Percentiles rank a stretch among this genome's conserved stretches.
These are phyloP conservation scores for Russula earlei DNA, from an alignment of 768 basidiomycete genomes.

Conservation along the genomic window DNA sequence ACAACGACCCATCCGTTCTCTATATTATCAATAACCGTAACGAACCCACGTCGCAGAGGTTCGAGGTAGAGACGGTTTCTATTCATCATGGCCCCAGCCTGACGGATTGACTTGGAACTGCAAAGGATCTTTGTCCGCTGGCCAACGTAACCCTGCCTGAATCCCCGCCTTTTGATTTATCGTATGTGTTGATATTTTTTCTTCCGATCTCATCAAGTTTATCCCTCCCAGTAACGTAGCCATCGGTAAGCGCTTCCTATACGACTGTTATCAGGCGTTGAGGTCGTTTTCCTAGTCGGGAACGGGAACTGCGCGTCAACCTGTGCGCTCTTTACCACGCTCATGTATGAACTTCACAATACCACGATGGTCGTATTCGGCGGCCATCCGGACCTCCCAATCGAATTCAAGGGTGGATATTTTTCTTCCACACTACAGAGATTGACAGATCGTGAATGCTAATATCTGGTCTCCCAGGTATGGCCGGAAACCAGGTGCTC, in stretches of 20 bases:
- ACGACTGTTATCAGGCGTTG: background rate
- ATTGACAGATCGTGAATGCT: background rate
- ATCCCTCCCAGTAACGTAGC: conserved; percentile 4
- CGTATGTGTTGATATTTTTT: background rate
- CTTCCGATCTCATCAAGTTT: background rate
- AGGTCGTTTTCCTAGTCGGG: background rate
- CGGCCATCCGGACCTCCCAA: conserved; percentile 35
- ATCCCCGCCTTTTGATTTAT: conserved; percentile 13
- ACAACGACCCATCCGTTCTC: conserved; percentile 25
- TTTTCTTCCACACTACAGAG: background rate
- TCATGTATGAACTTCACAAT: conserved; percentile 43
- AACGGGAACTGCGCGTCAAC: conserved; percentile 39
- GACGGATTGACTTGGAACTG: background rate
- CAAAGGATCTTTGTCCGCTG: conserved; percentile 32
- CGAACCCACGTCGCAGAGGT: conserved; percentile 28
- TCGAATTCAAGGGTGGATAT: conserved; percentile 37
- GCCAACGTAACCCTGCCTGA: background rate
- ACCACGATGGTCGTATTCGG: conserved; percentile 44
- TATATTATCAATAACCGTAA: conserved; percentile 25
- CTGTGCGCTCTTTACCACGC: conserved; percentile 46
- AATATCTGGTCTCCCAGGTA: conserved; percentile 9
- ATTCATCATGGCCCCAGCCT: background rate
- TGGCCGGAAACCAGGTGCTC: background rate
- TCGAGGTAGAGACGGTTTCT: conserved; percentile 22
- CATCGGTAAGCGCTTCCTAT: background rate